These are phyloP conservation scores for Diaporthe velutina DNA, from an alignment of 2,329 filamentous ascomycete species.

Conservation along the genomic window DNA sequence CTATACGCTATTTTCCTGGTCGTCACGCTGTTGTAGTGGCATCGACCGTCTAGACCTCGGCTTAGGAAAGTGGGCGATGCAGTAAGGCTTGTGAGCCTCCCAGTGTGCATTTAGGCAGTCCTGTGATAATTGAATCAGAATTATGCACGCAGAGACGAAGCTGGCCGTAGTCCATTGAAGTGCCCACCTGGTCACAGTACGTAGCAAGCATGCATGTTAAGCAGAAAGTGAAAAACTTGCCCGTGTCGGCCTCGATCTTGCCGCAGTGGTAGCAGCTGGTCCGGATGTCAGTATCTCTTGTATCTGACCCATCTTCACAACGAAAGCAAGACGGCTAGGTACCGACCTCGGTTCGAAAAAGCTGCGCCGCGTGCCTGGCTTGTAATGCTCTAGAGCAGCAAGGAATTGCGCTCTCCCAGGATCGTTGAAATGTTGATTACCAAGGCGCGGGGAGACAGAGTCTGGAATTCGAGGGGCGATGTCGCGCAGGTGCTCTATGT, in stretches of 20 bases:
- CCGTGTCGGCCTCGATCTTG: conserved; percentile 5
- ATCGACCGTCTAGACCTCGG: conserved; percentile 1
- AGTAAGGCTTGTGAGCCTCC: conserved; percentile 4
- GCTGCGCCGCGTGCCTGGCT: background rate
- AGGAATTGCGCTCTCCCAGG: background rate
- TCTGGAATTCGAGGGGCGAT: conserved; percentile 33
- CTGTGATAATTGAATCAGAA: background rate
- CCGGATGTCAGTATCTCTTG: background rate
- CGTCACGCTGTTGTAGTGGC: background rate
- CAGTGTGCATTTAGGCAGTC: conserved; percentile 23
- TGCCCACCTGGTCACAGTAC: background rate
- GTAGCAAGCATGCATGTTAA: conserved; percentile 12
- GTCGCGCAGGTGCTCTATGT: conserved; percentile 41
- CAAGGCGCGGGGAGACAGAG: background rate
- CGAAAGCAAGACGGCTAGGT: background rate
- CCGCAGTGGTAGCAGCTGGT: conserved; percentile 23
- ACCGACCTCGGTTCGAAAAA: background rate
- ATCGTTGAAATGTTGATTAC: background rate
- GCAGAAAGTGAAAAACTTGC: background rate
- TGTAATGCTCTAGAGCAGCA: conserved; percentile 9
- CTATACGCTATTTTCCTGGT: background rate
- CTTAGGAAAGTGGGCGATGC: background rate
- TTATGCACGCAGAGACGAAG: too few relatives aligned
- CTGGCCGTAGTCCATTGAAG: too few relatives aligned
- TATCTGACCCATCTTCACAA: background rate